A percentile compares a stretch with the other conserved stretches of the same genome.
These are phyloP conservation scores for Boletus eberwhitei DNA, from an alignment of 768 basidiomycete genomes.

Conservation along the genomic window DNA sequence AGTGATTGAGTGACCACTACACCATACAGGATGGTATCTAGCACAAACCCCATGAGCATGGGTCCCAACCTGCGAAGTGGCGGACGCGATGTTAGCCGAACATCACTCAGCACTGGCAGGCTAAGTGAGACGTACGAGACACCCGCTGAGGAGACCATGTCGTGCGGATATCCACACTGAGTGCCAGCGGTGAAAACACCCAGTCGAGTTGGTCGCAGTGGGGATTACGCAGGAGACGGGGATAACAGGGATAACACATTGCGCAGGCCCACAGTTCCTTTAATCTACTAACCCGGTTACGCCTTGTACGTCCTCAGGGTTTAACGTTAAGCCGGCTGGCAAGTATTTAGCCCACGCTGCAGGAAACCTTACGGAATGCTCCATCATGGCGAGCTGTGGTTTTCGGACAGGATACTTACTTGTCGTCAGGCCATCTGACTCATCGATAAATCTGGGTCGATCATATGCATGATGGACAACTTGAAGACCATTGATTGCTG, in stretches of 20 bases:
- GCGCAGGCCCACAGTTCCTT: conserved; percentile 1
- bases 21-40: conserved; percentile 36
- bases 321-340: conserved; percentile 1
- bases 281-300: conserved; percentile 13
- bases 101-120: not conserved
- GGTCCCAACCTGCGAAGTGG: conserved; percentile 31
- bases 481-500: not conserved
- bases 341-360: not conserved
- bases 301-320: conserved; percentile 24
- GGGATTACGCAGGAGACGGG: conserved; percentile 4
- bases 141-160: conserved; percentile 21
- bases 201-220: conserved; percentile 6
- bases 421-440: not conserved
- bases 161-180: conserved; percentile 9
- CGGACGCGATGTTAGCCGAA: not conserved
- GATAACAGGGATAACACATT: not conserved
- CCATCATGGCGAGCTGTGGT: not conserved
- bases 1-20: conserved; percentile 34
- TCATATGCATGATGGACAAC: not conserved
- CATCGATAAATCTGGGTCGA: not conserved
- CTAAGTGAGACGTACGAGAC: conserved; percentile 17
- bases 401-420: not conserved
- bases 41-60: conserved; percentile 33
- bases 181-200: not conserved
- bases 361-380: conserved; percentile 14